Base-by-base conservation (phyloP, 2,329 filamentous ascomycete genomes). In the Ophiocordyceps polyrhachis-furcata region DNA sequence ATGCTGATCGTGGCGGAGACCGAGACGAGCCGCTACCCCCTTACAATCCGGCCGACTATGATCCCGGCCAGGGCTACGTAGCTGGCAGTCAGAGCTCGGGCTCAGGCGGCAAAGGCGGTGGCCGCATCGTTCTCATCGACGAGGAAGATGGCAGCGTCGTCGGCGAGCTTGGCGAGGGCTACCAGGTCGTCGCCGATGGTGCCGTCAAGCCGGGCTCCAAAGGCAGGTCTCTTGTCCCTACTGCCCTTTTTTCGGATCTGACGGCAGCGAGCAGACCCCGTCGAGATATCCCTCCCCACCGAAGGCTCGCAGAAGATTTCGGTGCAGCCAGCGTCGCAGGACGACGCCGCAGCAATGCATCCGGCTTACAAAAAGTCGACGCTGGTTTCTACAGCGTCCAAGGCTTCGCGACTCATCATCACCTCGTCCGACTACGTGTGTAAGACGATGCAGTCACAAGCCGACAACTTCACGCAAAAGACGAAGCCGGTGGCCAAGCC, bases 111-210 rank as follows among this genome's bases (percentile, higher is more conserved):
- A 60, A 74, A 32, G 84, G 88, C 15, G 79, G 37, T 15, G 79
- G 37, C 20, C 37, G 91, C 60, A 89, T 95, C 53, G 89, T 98
- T 5, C 71, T 98, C 11, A 70, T 98, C 15, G 87, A 98, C 56
- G 91, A 98, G 62, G 89, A 96, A 58, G 83, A 98, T 62, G 91
- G 91, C 44, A 93, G 85, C 53, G 83, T 98, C 9, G 83, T 98
- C 25, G 91, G 91, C 41, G 89, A 98, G 65, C 67, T 98, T 49
- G 78, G 82, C 47, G 82, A 89, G 47, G 82, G 81, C 17, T 89
- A 85, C 55, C 70, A 87, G 51, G 73, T 94, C 17, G 70, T 89
- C 15, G 87, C 95, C 56, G 76, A 88, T 51, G 69, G 75, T 25
- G 72, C 70, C 43, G 70, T 98, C 49, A 77, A 81, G 58, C 79